These are phyloP conservation scores for Berkeleyomyces basicola DNA, from an alignment of 2,329 filamentous ascomycete genomes.

Conservation along the genomic window DNA sequence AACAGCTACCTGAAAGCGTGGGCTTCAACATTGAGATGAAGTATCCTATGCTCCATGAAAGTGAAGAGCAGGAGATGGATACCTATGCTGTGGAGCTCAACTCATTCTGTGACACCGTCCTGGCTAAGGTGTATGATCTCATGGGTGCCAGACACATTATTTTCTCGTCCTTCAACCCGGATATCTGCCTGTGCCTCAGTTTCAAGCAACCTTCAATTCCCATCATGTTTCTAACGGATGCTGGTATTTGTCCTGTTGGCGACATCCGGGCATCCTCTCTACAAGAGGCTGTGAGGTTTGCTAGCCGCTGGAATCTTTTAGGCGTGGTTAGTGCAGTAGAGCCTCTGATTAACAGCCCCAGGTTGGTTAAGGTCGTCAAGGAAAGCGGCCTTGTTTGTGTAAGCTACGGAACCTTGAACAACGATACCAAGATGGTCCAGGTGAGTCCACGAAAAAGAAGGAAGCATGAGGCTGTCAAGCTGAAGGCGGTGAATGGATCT, in stretches of 20 bases:
- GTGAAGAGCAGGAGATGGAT: slow-evolving; percentile 91
- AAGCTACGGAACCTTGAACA: slow-evolving; percentile 83
- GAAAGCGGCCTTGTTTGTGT: slow-evolving; percentile 88
- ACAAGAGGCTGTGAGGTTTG: slow-evolving; percentile 91
- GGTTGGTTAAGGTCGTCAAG: slow-evolving; percentile 83
- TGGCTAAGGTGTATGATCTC: slow-evolving; percentile 77
- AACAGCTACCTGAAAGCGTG: slow-evolving; percentile 60
- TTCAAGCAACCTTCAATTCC: slow-evolving; percentile 98
- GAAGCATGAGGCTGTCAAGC: slow-evolving; percentile 6
- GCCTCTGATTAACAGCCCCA: slow-evolving; percentile 73
- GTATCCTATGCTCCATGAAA: slow-evolving; percentile 95
- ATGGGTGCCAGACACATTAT: slow-evolving; percentile 76
- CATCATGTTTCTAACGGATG: slow-evolving; percentile 85
- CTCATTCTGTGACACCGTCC: slow-evolving; percentile 85
- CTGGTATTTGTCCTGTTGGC: slow-evolving; percentile 62
- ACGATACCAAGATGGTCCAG: slow-evolving; percentile 70
- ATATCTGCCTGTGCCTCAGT: slow-evolving; percentile 81
- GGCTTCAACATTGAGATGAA: slow-evolving; percentile 99
- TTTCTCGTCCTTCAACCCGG: slow-evolving; percentile 94
- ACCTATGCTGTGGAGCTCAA: slow-evolving; percentile 91
- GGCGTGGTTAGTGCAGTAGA: slow-evolving; percentile 83
- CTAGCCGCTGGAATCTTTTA: slow-evolving; percentile 82
- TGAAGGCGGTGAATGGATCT: neutral
- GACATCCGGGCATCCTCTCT: slow-evolving; percentile 82
- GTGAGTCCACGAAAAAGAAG: slow-evolving; percentile 33